Evolutionary conservation across 352 stramenopile species (phyloP).

Genomic region (Phytophthora citrophthora): DNA sequence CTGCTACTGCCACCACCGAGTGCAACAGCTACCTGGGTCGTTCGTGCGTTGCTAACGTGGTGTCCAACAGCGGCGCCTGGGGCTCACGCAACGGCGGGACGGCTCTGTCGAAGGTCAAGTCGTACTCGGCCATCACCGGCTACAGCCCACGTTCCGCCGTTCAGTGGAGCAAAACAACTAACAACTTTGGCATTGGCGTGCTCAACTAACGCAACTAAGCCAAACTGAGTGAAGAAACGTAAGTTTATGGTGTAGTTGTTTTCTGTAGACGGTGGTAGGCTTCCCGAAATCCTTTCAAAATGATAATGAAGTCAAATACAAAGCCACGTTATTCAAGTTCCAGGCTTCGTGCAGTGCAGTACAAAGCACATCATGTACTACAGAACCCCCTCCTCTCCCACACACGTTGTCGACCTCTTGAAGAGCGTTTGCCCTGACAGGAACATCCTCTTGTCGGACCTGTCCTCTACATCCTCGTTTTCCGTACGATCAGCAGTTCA

Average conservation of each 20-base stretch:
- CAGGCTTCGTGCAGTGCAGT: no score
- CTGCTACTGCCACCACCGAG: conserved; percentile 9
- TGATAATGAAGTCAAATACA: conserved; percentile 4
- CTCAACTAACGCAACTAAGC: conserved; percentile 28
- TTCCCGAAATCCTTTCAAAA: background rate
- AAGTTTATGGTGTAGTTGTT: conserved; percentile 14
- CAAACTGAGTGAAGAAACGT: background rate
- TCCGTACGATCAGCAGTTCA: conserved; percentile 6
- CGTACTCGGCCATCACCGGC: conserved; percentile 14
- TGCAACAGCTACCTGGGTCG: conserved; percentile 36
- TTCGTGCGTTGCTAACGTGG: conserved; percentile 30
- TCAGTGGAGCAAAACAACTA: conserved; percentile 22
- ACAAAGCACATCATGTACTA: no score
- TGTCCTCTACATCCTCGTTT: conserved; percentile 22
- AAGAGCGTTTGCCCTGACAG: no score
- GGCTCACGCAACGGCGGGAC: conserved; percentile 18
- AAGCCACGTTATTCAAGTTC: conserved; percentile 3
- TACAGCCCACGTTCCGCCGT: conserved; percentile 22
- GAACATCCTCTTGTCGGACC: background rate
- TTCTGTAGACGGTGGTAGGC: conserved; percentile 1
- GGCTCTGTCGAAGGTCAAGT: conserved; percentile 19
- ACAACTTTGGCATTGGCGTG: conserved; percentile 33
- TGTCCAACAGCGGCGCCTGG: conserved; percentile 30
- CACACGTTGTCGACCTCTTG: no score
- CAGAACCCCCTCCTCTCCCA: no score